phyloP scores from a whole-genome alignment of 345 rosid genomes.

The Rhodamnia rubescens region DNA sequence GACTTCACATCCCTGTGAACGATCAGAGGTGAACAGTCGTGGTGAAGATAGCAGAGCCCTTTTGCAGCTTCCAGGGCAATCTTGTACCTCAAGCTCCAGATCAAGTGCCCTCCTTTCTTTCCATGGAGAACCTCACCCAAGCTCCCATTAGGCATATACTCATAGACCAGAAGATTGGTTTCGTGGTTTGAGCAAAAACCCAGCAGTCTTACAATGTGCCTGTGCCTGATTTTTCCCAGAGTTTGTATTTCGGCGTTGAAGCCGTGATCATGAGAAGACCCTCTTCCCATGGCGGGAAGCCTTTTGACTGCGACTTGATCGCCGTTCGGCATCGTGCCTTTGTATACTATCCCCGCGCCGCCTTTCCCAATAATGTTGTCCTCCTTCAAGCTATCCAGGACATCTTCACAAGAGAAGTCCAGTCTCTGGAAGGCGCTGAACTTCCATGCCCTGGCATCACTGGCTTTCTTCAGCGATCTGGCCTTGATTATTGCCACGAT shows the following conservation, averaged over 20 bases:
- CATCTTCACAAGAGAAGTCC: conserved; percentile 79
- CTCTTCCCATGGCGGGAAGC: conserved; percentile 68
- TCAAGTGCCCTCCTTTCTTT: not conserved
- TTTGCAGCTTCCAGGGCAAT: not conserved
- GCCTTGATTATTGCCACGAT: conserved; percentile 81
- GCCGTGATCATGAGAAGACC: conserved; percentile 92
- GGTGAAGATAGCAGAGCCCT: not conserved
- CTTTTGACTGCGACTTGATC: conserved; percentile 78
- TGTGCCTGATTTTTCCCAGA: conserved; percentile 74
- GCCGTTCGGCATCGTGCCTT: conserved; percentile 68
- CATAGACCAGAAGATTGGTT: conserved; percentile 28
- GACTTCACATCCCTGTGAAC: not conserved
- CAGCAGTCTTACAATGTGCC: conserved; percentile 71
- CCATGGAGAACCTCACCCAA: not conserved
- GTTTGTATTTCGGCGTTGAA: conserved; percentile 96
- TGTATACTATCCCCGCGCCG: conserved; percentile 89
- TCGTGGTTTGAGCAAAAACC: conserved; percentile 91
- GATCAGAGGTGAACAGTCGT: not conserved
- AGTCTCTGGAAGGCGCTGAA: conserved; percentile 92
- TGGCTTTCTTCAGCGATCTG: conserved; percentile 67
- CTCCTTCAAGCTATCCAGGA: conserved; percentile 73
- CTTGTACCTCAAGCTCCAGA: not conserved
- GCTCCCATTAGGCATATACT: not conserved
- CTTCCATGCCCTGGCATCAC: conserved; percentile 79
- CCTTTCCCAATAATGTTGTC: conserved; percentile 92